Evolutionary conservation across 768 basidiomycete genomes (phyloP), one percentile per base, ranked within the genome.

Genomic region (Phaeotremella fagi): DNA sequence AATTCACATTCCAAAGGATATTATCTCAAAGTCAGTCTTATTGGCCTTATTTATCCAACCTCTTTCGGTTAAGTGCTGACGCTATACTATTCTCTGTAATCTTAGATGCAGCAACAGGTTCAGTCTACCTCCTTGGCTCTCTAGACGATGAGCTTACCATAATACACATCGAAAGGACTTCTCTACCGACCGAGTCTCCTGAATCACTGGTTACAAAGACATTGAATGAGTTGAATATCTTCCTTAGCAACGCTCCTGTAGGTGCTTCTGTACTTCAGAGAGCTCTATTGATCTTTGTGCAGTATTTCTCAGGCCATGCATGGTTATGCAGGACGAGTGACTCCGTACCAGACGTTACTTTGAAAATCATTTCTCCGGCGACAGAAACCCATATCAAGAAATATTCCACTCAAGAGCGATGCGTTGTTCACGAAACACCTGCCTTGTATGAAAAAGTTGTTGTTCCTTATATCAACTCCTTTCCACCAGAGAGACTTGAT

Each of bases 311-410:
- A 11, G 26, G 4, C 44, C 18, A 45, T 47, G 27, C 54, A 31
- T 15, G 55, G 38, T 22, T 41, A 18, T 28, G 57, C 58, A 47
- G 60, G 64, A 49, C 56, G 63, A 24, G 65, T 64, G 49, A 29
- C 20, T 9, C 50, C 14, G n/a, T 43, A 18, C 80, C 83, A 1
- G 91, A 95, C 61, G 76, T 90, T 53, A 88, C 88, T 75, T 81
- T 98, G 60, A 87, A 83, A 56, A 77, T 90, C 16, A 85, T 95
- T 47, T 86, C 80, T 57, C 94, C 94, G 15, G 90, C 90, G 1
- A 97, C 90, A 0, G 87, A 90, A 6, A 82, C 84, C 3, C 91
- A 98, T 67, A 84, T 98, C 53, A 80, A 80, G 56, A 95, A 95
- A 86, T 92, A 97, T 72, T 82, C 85, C 6, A 79, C 72, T 45